These are phyloP conservation scores for Pleurotus cornucopiae DNA, from an alignment of 768 basidiomycete species.

Conservation along the genomic window DNA sequence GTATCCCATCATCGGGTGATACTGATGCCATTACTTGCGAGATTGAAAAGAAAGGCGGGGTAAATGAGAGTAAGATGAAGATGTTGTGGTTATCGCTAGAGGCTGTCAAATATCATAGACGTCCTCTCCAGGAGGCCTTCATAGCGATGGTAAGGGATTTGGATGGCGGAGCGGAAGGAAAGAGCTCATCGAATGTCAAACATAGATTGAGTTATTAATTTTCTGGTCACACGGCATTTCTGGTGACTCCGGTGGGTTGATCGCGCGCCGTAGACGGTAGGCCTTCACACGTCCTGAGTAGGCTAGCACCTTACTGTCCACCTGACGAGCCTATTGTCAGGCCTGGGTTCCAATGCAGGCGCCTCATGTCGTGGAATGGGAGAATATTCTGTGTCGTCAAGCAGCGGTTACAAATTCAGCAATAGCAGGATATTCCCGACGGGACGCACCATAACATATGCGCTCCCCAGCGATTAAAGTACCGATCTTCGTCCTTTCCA, in stretches of 20 bases:
- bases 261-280: conserved; percentile 9
- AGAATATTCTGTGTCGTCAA: conserved; percentile 8
- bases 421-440: conserved; percentile 1
- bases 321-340: conserved; percentile 4
- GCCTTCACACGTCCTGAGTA: conserved; percentile 12
- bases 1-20: neutral
- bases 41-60: neutral
- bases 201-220: conserved; percentile 11
- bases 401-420: neutral
- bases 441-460: conserved; percentile 5
- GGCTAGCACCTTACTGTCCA: neutral
- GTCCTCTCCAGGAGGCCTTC: conserved; percentile 27
- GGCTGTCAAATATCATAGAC: conserved; percentile 19
- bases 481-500: neutral
- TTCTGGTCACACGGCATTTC: conserved; percentile 11
- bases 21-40: neutral
- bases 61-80: conserved; percentile 7
- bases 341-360: neutral
- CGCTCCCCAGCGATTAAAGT: neutral
- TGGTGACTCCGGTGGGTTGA: conserved; percentile 5
- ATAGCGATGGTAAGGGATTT: conserved; percentile 21
- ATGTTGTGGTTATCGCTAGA: conserved; percentile 8
- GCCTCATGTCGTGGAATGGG: conserved; percentile 4
- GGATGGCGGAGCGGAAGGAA: conserved; percentile 16
- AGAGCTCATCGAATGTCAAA: conserved; percentile 11